Conservation (phyloP, 441 rosid species). For the Corymbia citriodora region DNA sequence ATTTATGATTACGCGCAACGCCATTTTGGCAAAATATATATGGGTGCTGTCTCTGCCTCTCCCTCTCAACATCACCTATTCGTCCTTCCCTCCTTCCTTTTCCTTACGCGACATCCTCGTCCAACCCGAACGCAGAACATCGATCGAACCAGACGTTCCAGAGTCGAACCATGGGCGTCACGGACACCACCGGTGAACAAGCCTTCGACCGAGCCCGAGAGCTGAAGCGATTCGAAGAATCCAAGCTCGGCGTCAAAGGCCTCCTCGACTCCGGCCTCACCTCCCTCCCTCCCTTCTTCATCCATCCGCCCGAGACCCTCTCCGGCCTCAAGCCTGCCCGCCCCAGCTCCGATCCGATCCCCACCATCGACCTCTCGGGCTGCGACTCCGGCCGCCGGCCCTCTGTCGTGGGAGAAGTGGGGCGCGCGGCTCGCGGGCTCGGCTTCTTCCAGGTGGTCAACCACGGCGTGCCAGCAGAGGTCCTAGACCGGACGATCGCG, state of each 20-base stretch:
- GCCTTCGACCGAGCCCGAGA: background rate
- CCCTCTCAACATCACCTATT: no score
- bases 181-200: background rate
- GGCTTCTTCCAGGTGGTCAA: slow-evolving; percentile 53
- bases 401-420: slow-evolving; percentile 19
- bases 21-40: no score
- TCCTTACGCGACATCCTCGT: no score
- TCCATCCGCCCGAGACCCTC: slow-evolving; percentile 13
- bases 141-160: no score
- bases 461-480: slow-evolving; percentile 40
- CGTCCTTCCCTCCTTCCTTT: no score
- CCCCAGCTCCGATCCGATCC: background rate
- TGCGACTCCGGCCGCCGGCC: slow-evolving; percentile 5
- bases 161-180: background rate
- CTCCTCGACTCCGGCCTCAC: slow-evolving; percentile 20
- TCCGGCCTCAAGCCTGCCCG: background rate
- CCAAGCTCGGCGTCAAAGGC: slow-evolving; percentile 29
- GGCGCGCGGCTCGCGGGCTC: slow-evolving; percentile 23
- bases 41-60: no score
- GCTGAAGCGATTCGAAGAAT: slow-evolving; percentile 15
- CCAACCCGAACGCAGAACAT: no score
- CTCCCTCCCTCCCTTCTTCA: slow-evolving; percentile 16
- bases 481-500: slow-evolving; percentile 18
- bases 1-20: no score
- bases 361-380: slow-evolving; percentile 36